These are phyloP conservation scores for Hylodesmum podocarpum DNA, from an alignment of 306 rosid species.

Conservation along the genomic window DNA sequence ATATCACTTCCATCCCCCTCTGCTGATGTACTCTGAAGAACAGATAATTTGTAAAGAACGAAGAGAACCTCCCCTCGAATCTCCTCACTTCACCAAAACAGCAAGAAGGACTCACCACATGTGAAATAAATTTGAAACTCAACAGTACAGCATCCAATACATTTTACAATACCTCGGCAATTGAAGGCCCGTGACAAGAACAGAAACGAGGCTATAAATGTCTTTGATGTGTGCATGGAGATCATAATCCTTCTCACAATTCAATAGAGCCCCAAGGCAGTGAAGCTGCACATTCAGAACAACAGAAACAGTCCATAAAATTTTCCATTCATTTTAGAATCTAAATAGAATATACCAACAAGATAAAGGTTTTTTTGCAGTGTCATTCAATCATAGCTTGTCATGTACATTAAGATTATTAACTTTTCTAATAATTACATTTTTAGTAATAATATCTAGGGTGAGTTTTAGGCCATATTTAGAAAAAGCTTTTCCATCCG, in stretches of 20 bases:
- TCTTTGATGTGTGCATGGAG: constrained; percentile 53
- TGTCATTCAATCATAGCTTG: too few species aligned
- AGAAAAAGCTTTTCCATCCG: too few species aligned
- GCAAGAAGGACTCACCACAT: not conserved
- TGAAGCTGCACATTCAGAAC: constrained; percentile 65
- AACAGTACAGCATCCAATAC: constrained; percentile 5
- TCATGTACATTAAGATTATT: too few species aligned
- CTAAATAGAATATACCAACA: not conserved
- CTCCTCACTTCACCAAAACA: constrained; percentile 66
- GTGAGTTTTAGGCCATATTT: too few species aligned
- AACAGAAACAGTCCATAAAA: not conserved
- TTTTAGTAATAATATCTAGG: too few species aligned
- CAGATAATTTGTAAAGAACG: constrained; percentile 70
- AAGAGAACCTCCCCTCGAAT: constrained; percentile 85
- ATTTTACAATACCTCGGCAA: constrained; percentile 61
- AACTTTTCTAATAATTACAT: too few species aligned
- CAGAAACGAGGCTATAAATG: constrained; percentile 49
- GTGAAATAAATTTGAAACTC: not conserved
- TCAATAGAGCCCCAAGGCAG: constrained; percentile 76
- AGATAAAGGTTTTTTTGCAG: too few species aligned
- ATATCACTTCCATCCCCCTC: constrained; percentile 59
- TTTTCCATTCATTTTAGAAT: not conserved
- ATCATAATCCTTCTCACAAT: constrained; percentile 57
- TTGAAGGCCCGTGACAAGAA: constrained; percentile 81
- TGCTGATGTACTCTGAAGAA: constrained; percentile 48